Evolutionary conservation across 139 green algal genomes (phyloP), one percentile per base, ranked within the genome.

Genomic region (Trebouxia sp.): DNA sequence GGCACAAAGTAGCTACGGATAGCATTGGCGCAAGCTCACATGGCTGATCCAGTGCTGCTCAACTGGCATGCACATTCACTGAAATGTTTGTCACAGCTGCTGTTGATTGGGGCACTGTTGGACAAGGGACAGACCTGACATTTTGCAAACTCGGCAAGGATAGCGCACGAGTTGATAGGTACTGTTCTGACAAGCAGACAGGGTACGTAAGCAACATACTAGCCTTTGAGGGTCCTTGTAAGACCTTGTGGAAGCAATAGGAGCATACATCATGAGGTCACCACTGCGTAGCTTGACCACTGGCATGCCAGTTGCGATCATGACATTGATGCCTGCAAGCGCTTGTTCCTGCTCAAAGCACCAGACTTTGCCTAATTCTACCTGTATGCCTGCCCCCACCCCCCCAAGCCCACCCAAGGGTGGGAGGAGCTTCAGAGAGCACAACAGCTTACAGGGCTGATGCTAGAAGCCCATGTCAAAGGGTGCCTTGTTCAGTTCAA

Each of bases 321-420:
- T 92, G 17, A 97, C 92, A 65, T 90, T 87, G 81, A 90, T 92
- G 42, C 89, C 77, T 20, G 90, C 91, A 45, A 95, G 80, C 5
- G 81, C 76, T 74, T 94, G 92, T 12, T 92, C 92, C 88, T 98
- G 94, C 79, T 98, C 94, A 84, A 98, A 98, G 1, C 84, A 87
- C 94, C 94, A 98, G n/a, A 84, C 80, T 6, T 28, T 76, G 53
- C 69, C 80, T 2, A 17, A 41, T 41, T 74, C 80, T 42, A 80
- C 80, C 79, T 83, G 67, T 9, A 75, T 4, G 8, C 35, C 39
- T 22, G 3, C 4, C n/a, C n/a, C n/a, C n/a, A n/a, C n/a, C n/a
- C n/a, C n/a, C n/a, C n/a, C n/a, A n/a, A n/a, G n/a, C n/a, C n/a
- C n/a, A n/a, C n/a, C n/a, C n/a, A n/a, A n/a, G n/a, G n/a, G n/a